phyloP scores from a whole-genome alignment of 345 rosid genomes.

The Raphanus raphanistrum region DNA sequence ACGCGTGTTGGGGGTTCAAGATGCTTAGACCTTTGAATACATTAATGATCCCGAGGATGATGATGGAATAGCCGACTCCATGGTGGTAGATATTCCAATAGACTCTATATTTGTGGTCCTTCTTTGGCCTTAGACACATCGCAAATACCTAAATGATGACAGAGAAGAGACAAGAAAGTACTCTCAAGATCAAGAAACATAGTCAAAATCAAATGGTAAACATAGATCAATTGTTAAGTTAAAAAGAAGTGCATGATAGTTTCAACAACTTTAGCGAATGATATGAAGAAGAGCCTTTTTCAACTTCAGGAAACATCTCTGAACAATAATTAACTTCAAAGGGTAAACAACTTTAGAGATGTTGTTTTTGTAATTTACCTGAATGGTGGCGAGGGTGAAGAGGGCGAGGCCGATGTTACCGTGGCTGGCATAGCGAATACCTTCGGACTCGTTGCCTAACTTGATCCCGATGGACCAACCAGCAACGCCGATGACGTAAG shows the following conservation, averaged over 20 bases:
- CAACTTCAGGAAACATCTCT: not conserved
- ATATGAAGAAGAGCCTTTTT: too few species aligned
- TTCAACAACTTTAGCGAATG: too few species aligned
- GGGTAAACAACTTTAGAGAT: not conserved
- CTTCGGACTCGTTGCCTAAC: constrained; percentile 70
- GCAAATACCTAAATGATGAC: constrained; percentile 60
- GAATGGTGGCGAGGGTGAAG: constrained; percentile 67
- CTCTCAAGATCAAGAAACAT: not conserved
- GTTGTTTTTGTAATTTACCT: constrained; percentile 46
- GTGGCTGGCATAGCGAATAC: constrained; percentile 43
- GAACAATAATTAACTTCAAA: too few species aligned
- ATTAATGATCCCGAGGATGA: constrained; percentile 60
- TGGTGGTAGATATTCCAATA: constrained; percentile 91
- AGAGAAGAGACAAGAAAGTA: not conserved
- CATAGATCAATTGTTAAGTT: not conserved
- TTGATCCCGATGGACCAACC: constrained; percentile 93
- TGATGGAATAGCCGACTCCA: constrained; percentile 60
- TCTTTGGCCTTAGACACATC: constrained; percentile 68
- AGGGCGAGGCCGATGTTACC: constrained; percentile 75
- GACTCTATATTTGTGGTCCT: constrained; percentile 73
- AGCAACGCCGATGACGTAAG: constrained; percentile 73
- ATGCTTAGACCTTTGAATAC: constrained; percentile 73
- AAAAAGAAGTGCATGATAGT: too few species aligned
- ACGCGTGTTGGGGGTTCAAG: constrained; percentile 55
- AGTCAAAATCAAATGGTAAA: not conserved